Conservation (phyloP, 257 asterid species). For the Echites panduratus region DNA sequence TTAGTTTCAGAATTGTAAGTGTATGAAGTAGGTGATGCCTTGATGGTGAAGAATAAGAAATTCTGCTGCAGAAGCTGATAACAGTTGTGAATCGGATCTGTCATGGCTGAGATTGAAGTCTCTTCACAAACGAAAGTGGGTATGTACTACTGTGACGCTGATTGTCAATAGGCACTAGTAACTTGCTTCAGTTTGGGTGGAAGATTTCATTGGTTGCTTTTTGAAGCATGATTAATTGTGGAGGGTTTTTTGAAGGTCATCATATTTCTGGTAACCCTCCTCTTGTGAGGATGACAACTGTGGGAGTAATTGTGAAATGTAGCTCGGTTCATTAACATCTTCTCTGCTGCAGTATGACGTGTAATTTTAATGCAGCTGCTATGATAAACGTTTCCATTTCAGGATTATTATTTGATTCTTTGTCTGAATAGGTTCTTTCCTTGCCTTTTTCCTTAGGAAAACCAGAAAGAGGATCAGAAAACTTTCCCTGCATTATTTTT, state of each 20-base stretch:
- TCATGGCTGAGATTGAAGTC: not conserved
- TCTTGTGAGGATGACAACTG: not conserved
- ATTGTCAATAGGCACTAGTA: not conserved
- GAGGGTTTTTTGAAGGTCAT: constrained; percentile 2
- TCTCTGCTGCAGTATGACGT: not conserved
- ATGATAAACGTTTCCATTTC: not conserved
- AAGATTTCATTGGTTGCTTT: not conserved
- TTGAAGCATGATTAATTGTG: not conserved
- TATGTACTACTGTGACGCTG: not conserved
- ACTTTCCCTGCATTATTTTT: not conserved
- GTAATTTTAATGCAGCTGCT: not conserved
- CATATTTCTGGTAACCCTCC: not conserved
- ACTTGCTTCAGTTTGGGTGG: not conserved
- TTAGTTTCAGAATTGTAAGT: not conserved
- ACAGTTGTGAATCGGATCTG: not conserved
- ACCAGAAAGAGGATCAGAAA: not conserved
- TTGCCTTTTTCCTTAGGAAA: not conserved
- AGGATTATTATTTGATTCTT: not conserved
- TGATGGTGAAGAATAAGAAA: not conserved
- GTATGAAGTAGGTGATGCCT: constrained; percentile 1
- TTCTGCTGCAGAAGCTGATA: constrained; percentile 3
- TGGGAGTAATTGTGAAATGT: constrained; percentile 7
- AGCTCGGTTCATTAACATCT: not conserved
- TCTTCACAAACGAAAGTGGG: not conserved
- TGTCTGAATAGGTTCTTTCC: not conserved